phyloP scores from a whole-genome alignment of 2,329 filamentous ascomycete species.

The Pochonia chlamydosporia region DNA sequence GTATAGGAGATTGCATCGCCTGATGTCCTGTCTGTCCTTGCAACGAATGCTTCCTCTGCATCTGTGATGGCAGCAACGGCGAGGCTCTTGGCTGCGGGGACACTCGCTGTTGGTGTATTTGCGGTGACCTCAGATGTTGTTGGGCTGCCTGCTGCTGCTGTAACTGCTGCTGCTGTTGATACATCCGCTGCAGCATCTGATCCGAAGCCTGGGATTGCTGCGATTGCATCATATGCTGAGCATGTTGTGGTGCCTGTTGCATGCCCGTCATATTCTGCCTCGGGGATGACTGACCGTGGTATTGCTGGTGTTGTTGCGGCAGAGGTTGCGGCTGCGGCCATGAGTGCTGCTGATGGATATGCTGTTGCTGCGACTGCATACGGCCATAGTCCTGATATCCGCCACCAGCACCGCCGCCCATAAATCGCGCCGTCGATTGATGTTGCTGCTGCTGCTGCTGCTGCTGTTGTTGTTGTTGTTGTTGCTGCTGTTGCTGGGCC shows the following conservation, averaged over 20 bases:
- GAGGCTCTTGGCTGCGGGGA: constrained; percentile 11
- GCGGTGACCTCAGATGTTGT: constrained; percentile 10
- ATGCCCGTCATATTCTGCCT: constrained; percentile 4
- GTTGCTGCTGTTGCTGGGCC: constrained; percentile 17
- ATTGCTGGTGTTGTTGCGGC: constrained; percentile 9
- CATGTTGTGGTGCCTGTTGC: constrained; percentile 7
- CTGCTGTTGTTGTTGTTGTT: constrained; percentile 18
- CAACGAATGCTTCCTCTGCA: constrained; percentile 10
- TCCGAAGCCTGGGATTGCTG: constrained; percentile 10
- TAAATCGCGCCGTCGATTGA: constrained; percentile 4
- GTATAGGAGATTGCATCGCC: constrained; percentile 9
- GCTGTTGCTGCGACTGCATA: constrained; percentile 18
- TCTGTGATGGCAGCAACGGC: constrained; percentile 10
- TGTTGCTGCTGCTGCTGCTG: constrained; percentile 11
- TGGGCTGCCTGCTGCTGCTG: constrained; percentile 12
- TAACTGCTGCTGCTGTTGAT: constrained; percentile 6
- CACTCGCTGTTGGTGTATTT: constrained; percentile 15
- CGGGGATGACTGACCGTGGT: constrained; percentile 4
- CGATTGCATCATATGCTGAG: constrained; percentile 6
- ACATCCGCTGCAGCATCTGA: constrained; percentile 10
- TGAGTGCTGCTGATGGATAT: constrained; percentile 1
- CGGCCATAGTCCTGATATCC: constrained; percentile 5
- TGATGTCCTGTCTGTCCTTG: constrained; percentile 9
- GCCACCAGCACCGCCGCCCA: not conserved
- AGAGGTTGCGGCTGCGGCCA: constrained; percentile 12